Evolutionary conservation across 352 stramenopile species (phyloP), one percentile per base, ranked within the genome.

Genomic region (Phytophthora idaei): DNA sequence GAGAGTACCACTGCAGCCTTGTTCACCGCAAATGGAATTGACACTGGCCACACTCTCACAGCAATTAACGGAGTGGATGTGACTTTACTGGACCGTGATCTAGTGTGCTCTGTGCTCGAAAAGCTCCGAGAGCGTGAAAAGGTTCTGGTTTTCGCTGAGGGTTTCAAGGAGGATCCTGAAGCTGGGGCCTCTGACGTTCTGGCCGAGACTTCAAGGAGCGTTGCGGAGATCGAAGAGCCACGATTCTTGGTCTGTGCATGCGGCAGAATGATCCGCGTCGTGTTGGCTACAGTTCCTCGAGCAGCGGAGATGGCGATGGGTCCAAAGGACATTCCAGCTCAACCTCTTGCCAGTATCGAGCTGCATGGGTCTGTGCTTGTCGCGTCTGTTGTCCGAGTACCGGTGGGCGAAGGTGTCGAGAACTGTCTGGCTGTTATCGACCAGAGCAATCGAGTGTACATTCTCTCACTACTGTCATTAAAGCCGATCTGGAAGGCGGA

Each of bases 381-480:
- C 37, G 85, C 77, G 0, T 80, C 73, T 2, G 65, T 92, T 42
- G 71, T 92, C 32, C 77, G 81, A 25, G 69, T 92, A 2, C 84
- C 84, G 2, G 71, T 89, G 14, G 69, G 76, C 3, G 80, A 86
- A 25, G 63, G 70, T 8, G 51, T 92, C 2, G 86, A 94, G 51
- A 77, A 88, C 48, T 89, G 76, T 14, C 65, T 93, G n/a, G 71
- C 81, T 9, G 82, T 80, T 6, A 57, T 93, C 39, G 86, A 93
- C 57, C 80, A 90, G 60, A 92, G 79, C 48, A 83, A 86, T 50
- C 72, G 64, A 5, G 36, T 92, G 49, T 93, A 90, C 49, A 69
- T 94, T 34, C 57, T 93, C 5, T 89, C 81, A 1, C 46, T 92
- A 11, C 67, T 88, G 34, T 82, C 77, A 0, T 61, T 94, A 25